Base-by-base conservation (phyloP, 2,329 filamentous ascomycete species). In the Xylariaceae sp. region DNA sequence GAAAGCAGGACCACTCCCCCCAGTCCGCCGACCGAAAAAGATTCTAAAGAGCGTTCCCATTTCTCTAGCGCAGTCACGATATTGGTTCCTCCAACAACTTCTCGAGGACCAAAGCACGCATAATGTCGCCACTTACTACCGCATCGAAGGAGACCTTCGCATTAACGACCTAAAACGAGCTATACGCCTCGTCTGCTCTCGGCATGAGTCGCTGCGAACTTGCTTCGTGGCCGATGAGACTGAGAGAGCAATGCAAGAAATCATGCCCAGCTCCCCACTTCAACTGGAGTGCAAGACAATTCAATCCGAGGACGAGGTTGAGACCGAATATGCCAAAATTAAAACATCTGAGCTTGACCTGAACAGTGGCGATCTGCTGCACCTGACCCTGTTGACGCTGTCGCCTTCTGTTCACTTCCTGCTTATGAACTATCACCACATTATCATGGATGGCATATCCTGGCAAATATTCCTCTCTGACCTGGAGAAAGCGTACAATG, bases 401-500 rank as follows among this genome's bases (percentile, higher is more conserved):
- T 67, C 65, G 0, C 53, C 62, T 1, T 63, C 61, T 0, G 48
- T 55, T 1, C 72, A 77, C 51, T 72, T 65, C 56, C 52, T 80
- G 3, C 38, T 82, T 0, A 43, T 81, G 5, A 64, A 65, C 1
- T 70, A 68, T 42, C 77, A 80, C 52, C 77, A 81, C 56, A 79
- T 82, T 36, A 63, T 69, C 33, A 71, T 81, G 68, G 79, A 82
- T 54, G 76, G 73, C 1, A 54, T 72, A 36, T 75, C 75, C 42
- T 70, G 70, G 3, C 56, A 73, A 10, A 56, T 79, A 2, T 64
- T 82, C 16, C 50, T 77, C 12, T 28, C 54, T 0, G 76, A 81
- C 36, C 50, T 81, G 3, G 66, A 75, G n/a, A 70, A 65, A 28
- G 68, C 62, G 0, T 81, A 80, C 60, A 63, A 63, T 1, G 64